Base-by-base conservation (phyloP, 148 eudicot genomes). In the Simmondsia chinensis region DNA sequence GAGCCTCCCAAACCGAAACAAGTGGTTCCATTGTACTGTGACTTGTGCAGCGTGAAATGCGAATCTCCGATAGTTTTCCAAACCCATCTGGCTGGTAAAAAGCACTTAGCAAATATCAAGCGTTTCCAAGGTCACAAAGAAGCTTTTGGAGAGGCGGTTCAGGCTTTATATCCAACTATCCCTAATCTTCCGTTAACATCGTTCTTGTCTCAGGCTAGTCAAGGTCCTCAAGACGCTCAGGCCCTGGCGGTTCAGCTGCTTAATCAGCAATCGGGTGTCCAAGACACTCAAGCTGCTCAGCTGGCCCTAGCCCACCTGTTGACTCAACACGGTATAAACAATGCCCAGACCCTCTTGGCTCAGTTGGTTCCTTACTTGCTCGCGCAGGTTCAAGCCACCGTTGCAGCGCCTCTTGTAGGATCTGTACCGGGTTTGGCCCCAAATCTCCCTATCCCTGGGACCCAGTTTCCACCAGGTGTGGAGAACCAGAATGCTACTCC, bases 11-110 rank as follows among this genome's bases (percentile, higher is more conserved):
- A 63, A 34, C 76, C 80, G 14, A 66, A 71, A 52, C 71, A 59
- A 40, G 33, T 57, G 28, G 49, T 72, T 52, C 74, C 75, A 10
- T 51, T 74, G 14, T 18, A 75, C 15, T 86, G 91, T 54, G 78
- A 82, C 38, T 14, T 86, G 53, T 86, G 91, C 69, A 76, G 71
- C 28, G 83, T 75, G 20, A 86, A 69, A 43, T 82, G 96, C 22
- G 96, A 86, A 43, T 68, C 93, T 39, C 69, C 50, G 33, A 62
- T 66, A 24, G 87, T 73, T 54, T 79, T 71, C 39, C 65, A 78
- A 50, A 69, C 67, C 42, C 96, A 86, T 64, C 27, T 86, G 51
- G 66, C 46, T 28, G 96, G 93, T 23, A 82, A 74, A 58, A 86
- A 78, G 34, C 96, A 86, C 61, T 63, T 66, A 33, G 15, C 72